Evolutionary conservation across 306 rosid species (phyloP), one percentile per base, ranked within the genome.

Genomic region (Luffa acutangula): DNA sequence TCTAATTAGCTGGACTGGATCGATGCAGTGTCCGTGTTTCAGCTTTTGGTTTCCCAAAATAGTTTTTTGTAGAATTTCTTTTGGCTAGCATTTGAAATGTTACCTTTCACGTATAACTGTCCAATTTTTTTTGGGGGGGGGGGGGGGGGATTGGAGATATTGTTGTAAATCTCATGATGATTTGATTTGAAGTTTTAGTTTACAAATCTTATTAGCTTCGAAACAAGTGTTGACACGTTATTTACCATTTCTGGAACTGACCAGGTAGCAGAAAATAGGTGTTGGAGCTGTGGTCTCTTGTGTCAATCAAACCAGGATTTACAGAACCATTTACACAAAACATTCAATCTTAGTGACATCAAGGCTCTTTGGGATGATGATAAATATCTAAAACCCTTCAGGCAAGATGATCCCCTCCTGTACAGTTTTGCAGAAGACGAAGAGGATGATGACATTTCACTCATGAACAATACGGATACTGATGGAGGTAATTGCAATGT

Each of bases 221-320:
- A 15, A 51, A 74, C 15, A 17, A 34, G 62, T 17, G 42, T 39
- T n/a, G 65, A 60, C 48, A 39, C 45, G 45, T 79, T 42, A 20
- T 69, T 3, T 2, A 15, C 51, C 49, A 54, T 25, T 71, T 80
- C 13, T 69, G 51, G 84, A 10, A 62, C 48, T 9, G 51, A 73
- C 74, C 83, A 95, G 97, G 99, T 93, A 51, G 89, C 90, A 7
- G 85, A 92, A 74, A 86, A 75, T 76, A 90, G 69, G 80, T 93
- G 97, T 85, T 95, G 99, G 99, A 89, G 84, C 78, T 95, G 97
- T 45, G 94, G 93, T 66, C 77, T 86, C 57, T 76, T 75, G n/a
- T 89, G 84, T 42, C 81, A 78, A 43, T 89, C 94, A 81, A 85
- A 81, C 65, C 82, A 81, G 66, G 91, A 88, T 56, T 83, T 91